Percentiles rank a stretch among this genome's conserved stretches.
Evolutionary conservation across 2,329 filamentous ascomycete genomes (phyloP).

Genomic region (Canariomyces notabilis): DNA sequence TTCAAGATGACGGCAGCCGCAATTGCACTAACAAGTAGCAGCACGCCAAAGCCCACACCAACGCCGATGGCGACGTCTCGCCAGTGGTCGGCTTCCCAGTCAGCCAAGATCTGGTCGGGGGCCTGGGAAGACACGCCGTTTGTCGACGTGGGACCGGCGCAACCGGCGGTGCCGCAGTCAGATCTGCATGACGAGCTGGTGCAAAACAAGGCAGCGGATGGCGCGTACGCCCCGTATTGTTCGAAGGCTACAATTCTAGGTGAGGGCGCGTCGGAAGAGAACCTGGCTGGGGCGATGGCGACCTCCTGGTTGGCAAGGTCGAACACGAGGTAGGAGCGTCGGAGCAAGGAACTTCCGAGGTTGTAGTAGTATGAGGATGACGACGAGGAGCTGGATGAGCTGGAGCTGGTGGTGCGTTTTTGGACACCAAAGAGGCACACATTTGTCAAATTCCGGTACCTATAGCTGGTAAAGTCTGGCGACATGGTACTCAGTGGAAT

Average conservation of each 20-base stretch:
- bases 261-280: constrained; percentile 10
- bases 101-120: neutral
- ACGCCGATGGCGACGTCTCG: constrained; percentile 19
- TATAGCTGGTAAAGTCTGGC: neutral
- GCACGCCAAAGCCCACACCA: constrained; percentile 16
- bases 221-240: constrained; percentile 24
- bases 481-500: constrained; percentile 17
- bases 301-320: constrained; percentile 31
- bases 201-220: constrained; percentile 25
- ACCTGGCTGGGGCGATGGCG: constrained; percentile 29
- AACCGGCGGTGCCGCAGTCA: neutral
- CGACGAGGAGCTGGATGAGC: neutral
- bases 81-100: constrained; percentile 4
- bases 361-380: constrained; percentile 8
- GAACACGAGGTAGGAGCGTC: constrained; percentile 32
- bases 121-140: constrained; percentile 4
- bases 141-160: neutral
- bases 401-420: constrained; percentile 15
- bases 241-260: constrained; percentile 28
- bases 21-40: constrained; percentile 8
- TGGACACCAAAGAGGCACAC: constrained; percentile 32
- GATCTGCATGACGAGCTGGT: neutral
- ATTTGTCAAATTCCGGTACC: neutral
- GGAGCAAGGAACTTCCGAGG: constrained; percentile 27
- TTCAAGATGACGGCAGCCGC: constrained; percentile 13